Evolutionary conservation across 495 filamentous ascomycete genomes (phyloP), one percentile per base, ranked within the genome.

Genomic region (Endocarpon pusillum): DNA sequence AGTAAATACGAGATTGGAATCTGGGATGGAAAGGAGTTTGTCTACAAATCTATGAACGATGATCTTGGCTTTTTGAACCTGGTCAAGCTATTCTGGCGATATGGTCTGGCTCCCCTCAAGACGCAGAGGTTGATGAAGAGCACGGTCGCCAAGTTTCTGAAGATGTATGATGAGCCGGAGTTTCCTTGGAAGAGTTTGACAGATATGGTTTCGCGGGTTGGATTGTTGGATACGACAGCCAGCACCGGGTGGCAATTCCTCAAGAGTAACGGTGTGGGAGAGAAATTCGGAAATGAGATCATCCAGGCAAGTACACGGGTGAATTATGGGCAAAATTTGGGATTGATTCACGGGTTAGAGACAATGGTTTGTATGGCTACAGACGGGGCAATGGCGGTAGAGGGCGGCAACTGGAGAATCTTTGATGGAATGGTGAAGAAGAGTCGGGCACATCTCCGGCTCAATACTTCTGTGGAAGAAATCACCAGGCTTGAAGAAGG

Each of bases 361-460:
- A 73, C 85, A 0, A 87, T 94, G 78, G 89, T 94, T 11, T 78
- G 82, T 48, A 82, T 96, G 81, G 81, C 86, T 1, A 75, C 84
- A 0, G 78, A 89, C 32, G 82, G 83, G 3, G 81, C 86, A 0
- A 71, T 85, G 44, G 55, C 75, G 3, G 66, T 97, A 4, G 55
- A 71, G 5, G 85, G 86, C 2, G 89, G 89, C 2, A 99, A 99
- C 45, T 99, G 85, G 87, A 75, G 72, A 48, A 94, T 96, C 26
- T 99, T 99, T 46, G 67, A 72, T 1, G 61, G 68, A 6, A 94
- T 93, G 80, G 55, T 83, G 8, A 60, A 73, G 22, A 54, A 60
- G 3, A 70, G 81, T 5, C 51, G 58, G 1, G 77, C 79, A 1
- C 49, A 64, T 4, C 35, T 83, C 3, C 51, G 54, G 3, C 55